Percentiles rank a stretch among this genome's conserved stretches.
These are phyloP conservation scores for Suhomyces ambrosiae DNA, from an alignment of 1,139 yeast genomes.

Conservation along the genomic window DNA sequence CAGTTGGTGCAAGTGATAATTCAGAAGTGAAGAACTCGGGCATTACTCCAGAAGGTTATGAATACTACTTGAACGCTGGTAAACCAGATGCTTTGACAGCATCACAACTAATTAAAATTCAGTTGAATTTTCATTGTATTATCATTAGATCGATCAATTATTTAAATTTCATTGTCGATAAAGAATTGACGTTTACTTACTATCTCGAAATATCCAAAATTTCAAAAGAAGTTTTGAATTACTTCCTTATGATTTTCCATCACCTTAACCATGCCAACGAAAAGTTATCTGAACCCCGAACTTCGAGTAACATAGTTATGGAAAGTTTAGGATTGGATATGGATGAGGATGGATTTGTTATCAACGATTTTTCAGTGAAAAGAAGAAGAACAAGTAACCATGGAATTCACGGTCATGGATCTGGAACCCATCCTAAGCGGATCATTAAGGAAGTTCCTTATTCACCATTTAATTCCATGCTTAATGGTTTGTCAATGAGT, in stretches of 20 bases:
- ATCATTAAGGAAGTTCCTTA: constrained; percentile 33
- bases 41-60: constrained; percentile 33
- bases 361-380: constrained; percentile 49
- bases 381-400: constrained; percentile 28
- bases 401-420: constrained; percentile 9
- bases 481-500: constrained; percentile 49
- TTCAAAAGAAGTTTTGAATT: constrained; percentile 42
- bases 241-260: constrained; percentile 41
- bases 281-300: constrained; percentile 12
- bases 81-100: constrained; percentile 46
- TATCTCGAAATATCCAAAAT: constrained; percentile 41
- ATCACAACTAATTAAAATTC: constrained; percentile 44
- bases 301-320: constrained; percentile 18
- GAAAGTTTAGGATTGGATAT: constrained; percentile 25
- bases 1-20: constrained; percentile 5
- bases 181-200: constrained; percentile 42
- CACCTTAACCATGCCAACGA: constrained; percentile 24
- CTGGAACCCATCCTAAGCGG: constrained; percentile 13
- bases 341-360: constrained; percentile 52
- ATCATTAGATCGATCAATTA: constrained; percentile 49
- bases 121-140: constrained; percentile 47
- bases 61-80: constrained; percentile 36
- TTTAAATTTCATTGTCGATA: constrained; percentile 49
- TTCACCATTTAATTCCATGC: constrained; percentile 47
- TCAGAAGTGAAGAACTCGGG: constrained; percentile 16